phyloP scores from a whole-genome alignment of 1,284 basidiomycete genomes.

The Trichosporon ovoides region DNA sequence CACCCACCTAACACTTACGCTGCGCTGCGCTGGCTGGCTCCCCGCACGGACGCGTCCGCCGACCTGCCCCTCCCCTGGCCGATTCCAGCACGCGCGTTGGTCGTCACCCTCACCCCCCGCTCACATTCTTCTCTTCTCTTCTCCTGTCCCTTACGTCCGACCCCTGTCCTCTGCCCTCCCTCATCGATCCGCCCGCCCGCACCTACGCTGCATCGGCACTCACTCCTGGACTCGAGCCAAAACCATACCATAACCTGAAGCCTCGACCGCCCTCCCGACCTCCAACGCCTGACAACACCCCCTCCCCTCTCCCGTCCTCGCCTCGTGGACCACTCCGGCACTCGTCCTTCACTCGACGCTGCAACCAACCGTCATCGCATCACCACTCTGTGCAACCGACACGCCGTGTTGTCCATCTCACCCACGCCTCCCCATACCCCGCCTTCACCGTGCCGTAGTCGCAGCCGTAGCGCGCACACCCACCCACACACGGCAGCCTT shows the following conservation, averaged over 20 bases:
- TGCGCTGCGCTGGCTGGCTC: too few relatives aligned
- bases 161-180: background rate
- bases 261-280: too few relatives aligned
- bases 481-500: too few relatives aligned
- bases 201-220: background rate
- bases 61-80: background rate
- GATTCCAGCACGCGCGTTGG: constrained; percentile 4
- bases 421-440: background rate
- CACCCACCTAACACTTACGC: too few relatives aligned
- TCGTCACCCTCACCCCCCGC: constrained; percentile 1
- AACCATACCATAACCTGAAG: too few relatives aligned
- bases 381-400: background rate
- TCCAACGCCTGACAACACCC: background rate
- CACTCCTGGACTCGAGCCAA: background rate
- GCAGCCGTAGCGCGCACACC: background rate
- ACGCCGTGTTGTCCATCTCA: background rate
- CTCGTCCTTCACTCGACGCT: too few relatives aligned
- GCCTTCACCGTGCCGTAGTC: background rate
- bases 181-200: too few relatives aligned
- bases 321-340: too few relatives aligned
- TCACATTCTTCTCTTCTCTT: too few relatives aligned
- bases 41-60: constrained; percentile 2
- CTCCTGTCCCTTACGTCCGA: background rate
- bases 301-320: background rate
- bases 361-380: too few relatives aligned